Conservation (phyloP, 768 basidiomycete species). For the Multifurca ochricompacta region DNA sequence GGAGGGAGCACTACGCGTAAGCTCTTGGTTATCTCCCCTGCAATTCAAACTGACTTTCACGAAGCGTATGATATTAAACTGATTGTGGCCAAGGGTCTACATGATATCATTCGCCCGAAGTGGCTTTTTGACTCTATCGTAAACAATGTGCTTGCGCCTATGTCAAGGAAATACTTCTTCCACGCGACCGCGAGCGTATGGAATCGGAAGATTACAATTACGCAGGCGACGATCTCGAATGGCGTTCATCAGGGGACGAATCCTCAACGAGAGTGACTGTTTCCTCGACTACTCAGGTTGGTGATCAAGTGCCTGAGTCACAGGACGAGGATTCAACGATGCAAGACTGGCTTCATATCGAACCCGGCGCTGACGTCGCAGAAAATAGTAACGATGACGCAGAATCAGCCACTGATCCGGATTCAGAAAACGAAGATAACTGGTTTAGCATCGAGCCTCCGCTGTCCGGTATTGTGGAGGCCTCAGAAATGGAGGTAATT, state of each 20-base stretch:
- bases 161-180: conserved; percentile 77
- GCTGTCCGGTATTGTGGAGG: conserved; percentile 3
- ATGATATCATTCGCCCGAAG: conserved; percentile 68
- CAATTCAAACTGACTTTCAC: neutral
- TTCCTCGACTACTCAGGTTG: neutral
- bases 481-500: conserved; percentile 6
- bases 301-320: conserved; percentile 7
- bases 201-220: conserved; percentile 43
- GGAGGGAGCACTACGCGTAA: conserved; percentile 61
- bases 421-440: conserved; percentile 58
- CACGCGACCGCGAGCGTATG: conserved; percentile 51
- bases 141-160: conserved; percentile 44
- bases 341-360: conserved; percentile 22
- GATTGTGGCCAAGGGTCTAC: conserved; percentile 58
- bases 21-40: conserved; percentile 21
- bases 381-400: conserved; percentile 28
- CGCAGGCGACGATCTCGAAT: neutral
- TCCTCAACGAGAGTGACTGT: neutral
- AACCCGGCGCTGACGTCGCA: conserved; percentile 26
- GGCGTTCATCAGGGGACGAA: neutral
- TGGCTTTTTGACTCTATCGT: conserved; percentile 82
- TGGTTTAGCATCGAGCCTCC: conserved; percentile 29
- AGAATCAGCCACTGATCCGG: conserved; percentile 53
- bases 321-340: conserved; percentile 30
- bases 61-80: conserved; percentile 68